Percentiles rank a stretch among this genome's conserved stretches.
Evolutionary conservation across 176 grass and related monocot genomes (phyloP).

Genomic region (Zoysia pacifica): DNA sequence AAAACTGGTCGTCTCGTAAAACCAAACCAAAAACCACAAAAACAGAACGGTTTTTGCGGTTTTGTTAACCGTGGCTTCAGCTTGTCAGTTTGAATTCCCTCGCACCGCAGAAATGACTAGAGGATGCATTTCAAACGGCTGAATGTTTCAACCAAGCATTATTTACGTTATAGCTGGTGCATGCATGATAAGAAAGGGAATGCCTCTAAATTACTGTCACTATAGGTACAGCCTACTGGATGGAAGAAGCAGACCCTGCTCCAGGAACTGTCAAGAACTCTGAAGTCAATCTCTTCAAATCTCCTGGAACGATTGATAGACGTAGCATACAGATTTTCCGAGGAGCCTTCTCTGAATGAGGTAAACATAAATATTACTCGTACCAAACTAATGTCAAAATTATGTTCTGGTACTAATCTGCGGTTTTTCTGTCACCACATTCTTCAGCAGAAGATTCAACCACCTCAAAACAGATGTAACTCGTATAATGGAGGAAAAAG

Average conservation of each 20-base stretch:
- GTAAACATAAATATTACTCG: not conserved
- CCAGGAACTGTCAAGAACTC: not conserved
- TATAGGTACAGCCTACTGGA: conserved; percentile 11
- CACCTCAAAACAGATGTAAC: not conserved
- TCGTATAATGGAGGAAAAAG: too few species aligned
- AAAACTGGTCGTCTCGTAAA: too few species aligned
- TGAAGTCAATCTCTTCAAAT: conserved; percentile 21
- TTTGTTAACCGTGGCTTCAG: too few species aligned
- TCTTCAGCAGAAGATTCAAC: not conserved
- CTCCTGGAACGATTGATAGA: conserved; percentile 14
- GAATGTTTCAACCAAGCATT: too few species aligned
- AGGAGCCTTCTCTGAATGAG: conserved; percentile 28
- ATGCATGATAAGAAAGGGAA: not conserved
- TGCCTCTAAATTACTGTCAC: not conserved
- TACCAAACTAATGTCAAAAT: not conserved
- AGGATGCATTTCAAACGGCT: too few species aligned
- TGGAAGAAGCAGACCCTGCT: conserved; percentile 21
- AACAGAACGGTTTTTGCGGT: too few species aligned
- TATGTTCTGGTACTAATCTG: not conserved
- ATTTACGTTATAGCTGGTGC: not conserved
- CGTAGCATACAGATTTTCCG: conserved; percentile 29
- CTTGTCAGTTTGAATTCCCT: too few species aligned
- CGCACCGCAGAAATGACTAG: too few species aligned
- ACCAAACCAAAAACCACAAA: too few species aligned
- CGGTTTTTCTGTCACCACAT: not conserved